These are phyloP conservation scores for Cyberlindnera mrakii DNA, from an alignment of 805 yeast genomes.

Conservation along the genomic window DNA sequence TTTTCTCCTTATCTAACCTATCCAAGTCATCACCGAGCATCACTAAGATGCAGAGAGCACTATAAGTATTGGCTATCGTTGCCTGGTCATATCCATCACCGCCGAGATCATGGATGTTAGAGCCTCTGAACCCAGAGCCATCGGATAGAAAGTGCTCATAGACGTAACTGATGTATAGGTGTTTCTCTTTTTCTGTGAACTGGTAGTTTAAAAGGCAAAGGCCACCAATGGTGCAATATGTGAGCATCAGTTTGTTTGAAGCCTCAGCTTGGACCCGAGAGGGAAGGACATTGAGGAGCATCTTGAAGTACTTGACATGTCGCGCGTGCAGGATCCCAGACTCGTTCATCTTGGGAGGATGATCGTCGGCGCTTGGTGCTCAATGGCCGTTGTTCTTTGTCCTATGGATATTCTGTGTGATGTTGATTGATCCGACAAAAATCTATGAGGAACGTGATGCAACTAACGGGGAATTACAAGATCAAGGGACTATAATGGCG, in stretches of 20 bases:
- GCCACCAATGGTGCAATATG: conserved; percentile 65
- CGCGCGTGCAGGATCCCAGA: conserved; percentile 4
- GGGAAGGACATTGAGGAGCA: conserved; percentile 52
- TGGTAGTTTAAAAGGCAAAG: conserved; percentile 23
- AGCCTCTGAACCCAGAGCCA: conserved; percentile 52
- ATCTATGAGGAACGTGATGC: too few relatives aligned
- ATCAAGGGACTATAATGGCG: too few relatives aligned
- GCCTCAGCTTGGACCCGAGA: conserved; percentile 54
- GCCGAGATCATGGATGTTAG: conserved; percentile 36
- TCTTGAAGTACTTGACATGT: conserved; percentile 38
- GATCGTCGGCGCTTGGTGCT: too few relatives aligned
- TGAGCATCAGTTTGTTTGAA: conserved; percentile 60
- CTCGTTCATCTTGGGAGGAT: too few relatives aligned
- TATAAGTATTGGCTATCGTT: conserved; percentile 68
- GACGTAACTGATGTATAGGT: conserved; percentile 35
- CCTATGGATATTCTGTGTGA: too few relatives aligned
- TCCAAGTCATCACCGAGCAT: conserved; percentile 40
- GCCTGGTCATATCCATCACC: conserved; percentile 46
- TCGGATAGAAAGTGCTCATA: conserved; percentile 39
- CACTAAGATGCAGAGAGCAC: conserved; percentile 56
- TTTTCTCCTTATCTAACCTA: conserved; percentile 32
- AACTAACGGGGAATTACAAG: too few relatives aligned
- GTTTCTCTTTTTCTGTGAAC: conserved; percentile 24
- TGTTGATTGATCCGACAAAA: too few relatives aligned
- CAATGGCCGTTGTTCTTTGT: too few relatives aligned